Percentiles rank a stretch among this genome's conserved stretches.
Conservation (phyloP, 2,329 filamentous ascomycete species). For the Aspergillus sp. region DNA sequence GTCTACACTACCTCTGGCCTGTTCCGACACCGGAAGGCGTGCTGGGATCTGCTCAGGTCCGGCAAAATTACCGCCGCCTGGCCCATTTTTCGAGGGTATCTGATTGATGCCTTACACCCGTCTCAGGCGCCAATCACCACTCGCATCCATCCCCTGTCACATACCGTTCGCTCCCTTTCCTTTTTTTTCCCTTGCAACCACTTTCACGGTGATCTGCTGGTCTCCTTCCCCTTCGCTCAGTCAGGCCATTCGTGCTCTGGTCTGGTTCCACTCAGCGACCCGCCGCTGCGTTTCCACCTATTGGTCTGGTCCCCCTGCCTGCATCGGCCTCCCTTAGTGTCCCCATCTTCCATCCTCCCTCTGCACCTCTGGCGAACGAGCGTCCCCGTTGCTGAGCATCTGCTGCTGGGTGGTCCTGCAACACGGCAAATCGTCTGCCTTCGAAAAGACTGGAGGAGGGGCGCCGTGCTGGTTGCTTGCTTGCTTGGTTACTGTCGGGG, state of each 20-base stretch:
- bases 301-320: constrained; percentile 23
- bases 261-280: neutral
- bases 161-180: neutral
- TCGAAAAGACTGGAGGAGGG: constrained; percentile 16
- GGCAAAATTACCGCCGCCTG: constrained; percentile 3
- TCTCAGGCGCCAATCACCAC: constrained; percentile 21
- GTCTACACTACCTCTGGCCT: constrained; percentile 1
- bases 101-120: constrained; percentile 15
- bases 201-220: neutral
- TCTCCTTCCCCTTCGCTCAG: neutral
- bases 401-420: constrained; percentile 18
- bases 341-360: constrained; percentile 12
- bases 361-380: constrained; percentile 18
- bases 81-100: neutral
- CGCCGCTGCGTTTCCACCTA: constrained; percentile 2
- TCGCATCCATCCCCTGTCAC: constrained; percentile 10
- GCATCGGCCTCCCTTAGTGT: constrained; percentile 15
- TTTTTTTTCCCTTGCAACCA: constrained; percentile 1
- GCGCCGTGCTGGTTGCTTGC: constrained; percentile 8
- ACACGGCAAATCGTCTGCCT: constrained; percentile 19
- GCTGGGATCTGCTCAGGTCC: constrained; percentile 14
- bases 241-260: neutral
- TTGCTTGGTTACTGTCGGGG: constrained; percentile 1
- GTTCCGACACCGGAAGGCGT: constrained; percentile 17
- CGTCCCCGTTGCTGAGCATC: constrained; percentile 17